These are phyloP conservation scores for Lantana camara DNA, from an alignment of 257 asterid species.

Conservation along the genomic window DNA sequence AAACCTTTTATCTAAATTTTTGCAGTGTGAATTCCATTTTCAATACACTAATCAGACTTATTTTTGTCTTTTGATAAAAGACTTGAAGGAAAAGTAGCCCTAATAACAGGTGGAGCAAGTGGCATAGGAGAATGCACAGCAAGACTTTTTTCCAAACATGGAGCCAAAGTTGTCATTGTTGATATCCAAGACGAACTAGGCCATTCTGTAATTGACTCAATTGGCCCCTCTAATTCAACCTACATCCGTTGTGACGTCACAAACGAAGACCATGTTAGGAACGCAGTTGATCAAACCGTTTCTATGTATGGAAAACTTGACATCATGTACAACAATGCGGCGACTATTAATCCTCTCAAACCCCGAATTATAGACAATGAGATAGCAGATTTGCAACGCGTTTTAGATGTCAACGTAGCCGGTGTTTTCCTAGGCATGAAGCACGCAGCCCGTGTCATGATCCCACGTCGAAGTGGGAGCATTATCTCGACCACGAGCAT, in stretches of 20 bases:
- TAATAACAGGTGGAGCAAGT: constrained; percentile 63
- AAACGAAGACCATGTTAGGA: constrained; percentile 41
- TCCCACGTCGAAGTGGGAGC: constrained; percentile 45
- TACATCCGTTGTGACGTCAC: constrained; percentile 61
- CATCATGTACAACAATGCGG: constrained; percentile 68
- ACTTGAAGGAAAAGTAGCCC: constrained; percentile 68
- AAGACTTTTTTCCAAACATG: constrained; percentile 47
- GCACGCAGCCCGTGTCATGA: constrained; percentile 54
- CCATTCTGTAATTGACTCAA: constrained; percentile 27
- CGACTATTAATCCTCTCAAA: constrained; percentile 27
- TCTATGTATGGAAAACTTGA: constrained; percentile 52
- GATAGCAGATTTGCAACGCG: constrained; percentile 45
- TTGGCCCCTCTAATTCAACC: constrained; percentile 40
- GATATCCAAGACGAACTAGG: constrained; percentile 57
- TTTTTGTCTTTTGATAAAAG: too few species aligned
- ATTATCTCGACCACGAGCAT: constrained; percentile 43
- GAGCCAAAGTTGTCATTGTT: constrained; percentile 60
- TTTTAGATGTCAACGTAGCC: constrained; percentile 35
- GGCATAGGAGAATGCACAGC: constrained; percentile 68
- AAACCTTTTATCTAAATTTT: too few species aligned
- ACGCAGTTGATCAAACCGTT: constrained; percentile 44
- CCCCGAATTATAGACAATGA: constrained; percentile 35
- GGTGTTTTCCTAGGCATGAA: constrained; percentile 54
- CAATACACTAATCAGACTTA: too few species aligned
- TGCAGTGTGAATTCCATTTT: too few species aligned